Base-by-base conservation (phyloP, 441 rosid species). In the Erodium chrysanthum region DNA sequence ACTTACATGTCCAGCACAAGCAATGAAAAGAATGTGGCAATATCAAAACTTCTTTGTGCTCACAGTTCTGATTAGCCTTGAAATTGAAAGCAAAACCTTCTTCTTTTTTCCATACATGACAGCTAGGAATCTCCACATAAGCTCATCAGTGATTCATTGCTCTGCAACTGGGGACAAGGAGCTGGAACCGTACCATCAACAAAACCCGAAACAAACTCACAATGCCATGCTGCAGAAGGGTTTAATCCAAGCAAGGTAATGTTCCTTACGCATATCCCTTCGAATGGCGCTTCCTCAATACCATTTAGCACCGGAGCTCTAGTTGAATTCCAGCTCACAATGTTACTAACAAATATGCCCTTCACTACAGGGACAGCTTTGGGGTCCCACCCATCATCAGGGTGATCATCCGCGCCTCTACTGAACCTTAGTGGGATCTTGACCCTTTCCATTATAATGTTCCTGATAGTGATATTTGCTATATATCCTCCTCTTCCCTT, bases 401-500 rank as follows among this genome's bases (percentile, higher is more conserved):
- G 77, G 63, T 74, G 77, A 68, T 74, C 77, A 48, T 74, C 69
- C 7, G 77, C 29, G 14, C 73, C 77, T 65, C 73, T 21, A 54
- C 77, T 74, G 58, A 74, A 74, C 63, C 77, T 61, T 58, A 74
- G 35, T 10, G 77, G 77, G 27, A 74, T 62, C 54, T 74, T 74
- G 63, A 74, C 77, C 7, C 70, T 66, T 62, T 74, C 77, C 77
- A 74, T 74, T 17, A 65, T 75, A 66, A 88, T 74, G 70, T 89
- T 88, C 2, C 33, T 75, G 46, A 89, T 68, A 29, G 84, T 85
- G 37, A 93, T 77, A 62, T 91, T 91, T 8, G 85, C 74, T 42
- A 91, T 84, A 66, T 83, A 89, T 14, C 98, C 98, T 7, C 98
- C 98, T 81, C 98, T 82, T 18, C 97, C 97, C 20, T 61, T 79